Evolutionary conservation across 345 rosid species (phyloP).

Genomic region (Gossypium mustelinum): DNA sequence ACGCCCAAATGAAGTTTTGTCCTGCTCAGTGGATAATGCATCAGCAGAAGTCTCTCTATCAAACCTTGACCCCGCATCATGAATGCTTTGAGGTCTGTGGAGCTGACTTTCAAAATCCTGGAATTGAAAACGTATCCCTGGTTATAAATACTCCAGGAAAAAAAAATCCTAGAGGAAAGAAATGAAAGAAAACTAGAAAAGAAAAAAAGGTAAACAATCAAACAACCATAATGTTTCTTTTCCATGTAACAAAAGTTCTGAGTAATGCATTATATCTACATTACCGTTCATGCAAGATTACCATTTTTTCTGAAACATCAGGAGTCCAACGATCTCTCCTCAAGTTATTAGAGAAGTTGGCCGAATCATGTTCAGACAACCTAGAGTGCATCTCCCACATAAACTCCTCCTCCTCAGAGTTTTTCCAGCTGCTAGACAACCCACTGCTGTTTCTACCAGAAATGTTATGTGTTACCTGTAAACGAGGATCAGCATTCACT

Average conservation of each 20-base stretch:
- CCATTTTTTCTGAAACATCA: constrained; percentile 70
- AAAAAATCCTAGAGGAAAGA: neutral
- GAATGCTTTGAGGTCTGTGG: constrained; percentile 36
- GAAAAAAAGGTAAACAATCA: neutral
- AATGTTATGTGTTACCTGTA: constrained; percentile 32
- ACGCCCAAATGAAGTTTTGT: constrained; percentile 32
- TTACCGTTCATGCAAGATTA: constrained; percentile 25
- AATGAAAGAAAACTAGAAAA: neutral
- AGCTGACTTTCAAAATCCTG: constrained; percentile 61
- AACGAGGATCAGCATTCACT: constrained; percentile 35
- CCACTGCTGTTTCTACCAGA: constrained; percentile 38
- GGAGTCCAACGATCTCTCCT: constrained; percentile 44
- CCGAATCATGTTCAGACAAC: constrained; percentile 31
- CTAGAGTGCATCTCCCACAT: constrained; percentile 78
- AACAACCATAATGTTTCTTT: neutral
- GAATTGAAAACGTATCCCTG: constrained; percentile 3
- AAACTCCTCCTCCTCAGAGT: constrained; percentile 95
- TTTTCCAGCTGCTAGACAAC: constrained; percentile 75
- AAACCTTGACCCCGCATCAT: constrained; percentile 33
- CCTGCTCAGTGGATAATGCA: constrained; percentile 50
- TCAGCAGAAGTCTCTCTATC: constrained; percentile 39
- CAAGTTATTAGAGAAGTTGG: neutral
- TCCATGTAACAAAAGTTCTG: neutral
- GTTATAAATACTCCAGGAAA: neutral
- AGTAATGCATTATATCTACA: neutral